These are phyloP conservation scores for Globisporangium cystogenes DNA, from an alignment of 352 stramenopile genomes.

Conservation along the genomic window DNA sequence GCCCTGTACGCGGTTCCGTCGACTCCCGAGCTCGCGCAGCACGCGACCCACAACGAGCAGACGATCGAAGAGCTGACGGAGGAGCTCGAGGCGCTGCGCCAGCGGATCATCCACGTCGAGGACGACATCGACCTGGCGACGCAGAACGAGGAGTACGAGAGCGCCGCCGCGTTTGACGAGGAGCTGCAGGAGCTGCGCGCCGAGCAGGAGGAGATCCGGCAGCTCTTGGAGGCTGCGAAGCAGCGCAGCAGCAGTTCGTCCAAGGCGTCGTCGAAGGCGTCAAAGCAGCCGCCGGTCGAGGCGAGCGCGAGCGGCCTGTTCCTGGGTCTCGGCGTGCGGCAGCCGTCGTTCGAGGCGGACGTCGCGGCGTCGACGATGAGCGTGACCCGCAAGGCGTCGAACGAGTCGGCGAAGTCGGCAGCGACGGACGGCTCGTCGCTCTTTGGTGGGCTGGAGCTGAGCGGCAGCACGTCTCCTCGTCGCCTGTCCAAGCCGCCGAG, in stretches of 20 bases:
- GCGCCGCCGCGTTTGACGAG: conserved; percentile 49
- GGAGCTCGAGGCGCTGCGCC: conserved; percentile 35
- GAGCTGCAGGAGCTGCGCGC: conserved; percentile 52
- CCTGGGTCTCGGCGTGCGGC: conserved; percentile 22
- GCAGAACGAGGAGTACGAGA: conserved; percentile 67
- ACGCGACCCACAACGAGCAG: conserved; percentile 3
- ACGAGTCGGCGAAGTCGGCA: neutral
- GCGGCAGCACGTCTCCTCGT: neutral
- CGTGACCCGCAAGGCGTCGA: neutral
- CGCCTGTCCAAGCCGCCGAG: neutral
- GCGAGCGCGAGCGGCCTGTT: conserved; percentile 19
- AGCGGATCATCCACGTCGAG: conserved; percentile 49
- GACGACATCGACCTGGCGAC: conserved; percentile 64
- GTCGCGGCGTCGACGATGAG: neutral
- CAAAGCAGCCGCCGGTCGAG: neutral
- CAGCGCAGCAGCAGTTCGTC: neutral
- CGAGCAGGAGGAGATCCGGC: conserved; percentile 39
- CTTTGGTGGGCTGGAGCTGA: conserved; percentile 25
- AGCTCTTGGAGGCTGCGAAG: conserved; percentile 18
- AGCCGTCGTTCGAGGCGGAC: conserved; percentile 6
- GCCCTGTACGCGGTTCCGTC: neutral
- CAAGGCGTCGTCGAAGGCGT: neutral
- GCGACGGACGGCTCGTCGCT: conserved; percentile 17
- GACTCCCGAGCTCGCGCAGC: neutral
- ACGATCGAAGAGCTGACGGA: conserved; percentile 31